Conservation (phyloP, 1,139 yeast genomes). For the Zygoascus sp. region DNA sequence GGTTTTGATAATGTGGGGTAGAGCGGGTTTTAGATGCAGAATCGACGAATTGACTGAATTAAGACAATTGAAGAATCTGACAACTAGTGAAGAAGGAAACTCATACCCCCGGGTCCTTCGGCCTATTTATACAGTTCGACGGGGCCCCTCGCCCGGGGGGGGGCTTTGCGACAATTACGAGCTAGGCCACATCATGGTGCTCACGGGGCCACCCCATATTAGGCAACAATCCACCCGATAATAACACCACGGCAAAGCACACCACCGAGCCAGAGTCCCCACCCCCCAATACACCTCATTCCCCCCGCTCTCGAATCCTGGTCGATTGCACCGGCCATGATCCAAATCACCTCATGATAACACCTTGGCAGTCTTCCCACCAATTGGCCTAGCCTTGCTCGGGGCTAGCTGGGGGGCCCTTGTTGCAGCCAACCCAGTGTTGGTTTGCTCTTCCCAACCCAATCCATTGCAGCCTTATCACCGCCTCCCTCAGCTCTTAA, state of each 20-base stretch:
- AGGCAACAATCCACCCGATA: constrained; percentile 5
- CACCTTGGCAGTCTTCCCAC: too few relatives aligned
- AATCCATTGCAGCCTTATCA: too few relatives aligned
- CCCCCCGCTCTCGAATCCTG: too few relatives aligned
- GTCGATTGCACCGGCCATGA: too few relatives aligned
- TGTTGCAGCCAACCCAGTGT: too few relatives aligned
- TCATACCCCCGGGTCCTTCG: background rate
- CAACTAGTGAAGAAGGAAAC: constrained; percentile 6
- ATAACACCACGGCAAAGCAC: constrained; percentile 1
- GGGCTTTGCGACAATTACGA: constrained; percentile 4
- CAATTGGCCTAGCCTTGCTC: too few relatives aligned
- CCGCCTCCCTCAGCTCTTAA: too few relatives aligned
- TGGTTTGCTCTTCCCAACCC: too few relatives aligned
- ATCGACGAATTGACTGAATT: constrained; percentile 1
- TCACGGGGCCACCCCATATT: constrained; percentile 7
- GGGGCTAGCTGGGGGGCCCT: too few relatives aligned
- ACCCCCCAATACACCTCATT: too few relatives aligned
- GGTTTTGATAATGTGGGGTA: background rate
- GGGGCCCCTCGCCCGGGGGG: background rate
- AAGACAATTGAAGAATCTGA: constrained; percentile 1
- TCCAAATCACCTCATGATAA: background rate
- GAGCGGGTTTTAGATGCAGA: background rate
- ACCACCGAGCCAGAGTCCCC: background rate
- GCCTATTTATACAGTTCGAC: background rate
- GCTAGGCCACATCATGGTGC: background rate